Evolutionary conservation across 148 eudicot species (phyloP), one percentile per base, ranked within the genome.

Genomic region (Bassia scoparia): DNA sequence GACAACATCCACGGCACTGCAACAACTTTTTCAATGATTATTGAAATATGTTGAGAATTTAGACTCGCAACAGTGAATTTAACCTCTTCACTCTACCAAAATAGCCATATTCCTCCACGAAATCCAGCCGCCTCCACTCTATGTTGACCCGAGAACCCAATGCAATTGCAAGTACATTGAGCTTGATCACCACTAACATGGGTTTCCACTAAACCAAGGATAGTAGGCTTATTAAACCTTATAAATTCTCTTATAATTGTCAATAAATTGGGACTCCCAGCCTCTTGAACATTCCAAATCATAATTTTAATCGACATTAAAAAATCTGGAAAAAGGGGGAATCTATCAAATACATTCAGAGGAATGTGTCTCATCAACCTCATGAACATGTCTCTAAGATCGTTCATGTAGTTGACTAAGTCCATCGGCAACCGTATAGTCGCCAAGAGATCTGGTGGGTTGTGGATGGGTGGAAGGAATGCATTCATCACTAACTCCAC

Each of bases 51-150:
- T 23, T 76, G 74, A 0, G 50, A 2, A 6, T 69, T 9, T 2
- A 3, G 2, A 2, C 53, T n/a, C 1, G 14, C 5, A 1, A 11
- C 9, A 1, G 7, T 50, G 0, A 64, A 23, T 0, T 9, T 8
- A 1, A 74, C 52, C 10, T 34, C 26, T 7, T 24, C 21, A 15
- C 54, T 18, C 0, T 23, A 0, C 63, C 65, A 38, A 58, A 66
- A n/a, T 0, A 54, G 21, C 70, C 71, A 74, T 1, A 66, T 75
- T 4, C 71, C 71, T 0, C 70, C 72, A 27, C 66, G 20, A 12
- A 71, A 71, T 7, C 54, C 66, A 0, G 58, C 54, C 14, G 66
- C 66, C 0, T 71, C 66, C 0, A 71, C 74, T 2, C 67, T 6
- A 2, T 17, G 23, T 3, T 13, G 34, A 0, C 63, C 74, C n/a